Evolutionary conservation across 2,329 filamentous ascomycete genomes (phyloP), one percentile per base, ranked within the genome.

Genomic region (Pseudocercospora fijiensis): DNA sequence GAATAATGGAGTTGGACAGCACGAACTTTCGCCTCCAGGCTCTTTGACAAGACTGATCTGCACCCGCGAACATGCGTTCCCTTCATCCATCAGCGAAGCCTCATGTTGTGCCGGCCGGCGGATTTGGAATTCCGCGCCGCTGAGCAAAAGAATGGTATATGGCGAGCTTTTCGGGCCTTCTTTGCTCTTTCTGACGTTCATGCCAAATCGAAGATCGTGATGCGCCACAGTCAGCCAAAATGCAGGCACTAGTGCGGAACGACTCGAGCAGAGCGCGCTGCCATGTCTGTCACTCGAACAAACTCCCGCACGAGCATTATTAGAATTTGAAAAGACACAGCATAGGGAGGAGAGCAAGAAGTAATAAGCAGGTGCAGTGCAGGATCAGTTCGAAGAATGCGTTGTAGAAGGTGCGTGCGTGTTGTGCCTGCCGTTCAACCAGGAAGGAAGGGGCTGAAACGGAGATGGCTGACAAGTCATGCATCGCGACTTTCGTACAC

Each of bases 181-280:
- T 53, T 30, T 53, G 18, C 49, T 53, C 49, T 26, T 30, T 53
- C 18, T 53, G 49, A 26, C 49, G 49, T 24, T n/a, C 18, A 22
- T 53, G 49, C 49, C n/a, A 28, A 28, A 52, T 52, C 49, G 49
- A 16, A 52, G 49, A 52, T 52, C 49, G 49, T 24, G 27, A 52
- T 24, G 49, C 49, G 49, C 24, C 49, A 52, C 2, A 27, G 24
- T 10, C 49, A n/a, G n/a, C 27, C 18, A 20, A 49, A 24, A 13
- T 52, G 49, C 24, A 24, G 20, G 33, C 33, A 37, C 33, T 37
- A 37, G 33, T 37, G 13, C n/a, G 4, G 33, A 37, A 37, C 33
- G 30, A 33, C 30, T 33, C 30, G 30, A 33, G 30, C 10, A 33
- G 30, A 33, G 30, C 8, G 30, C 30, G 5, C 33, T 3, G 10